Conservation (phyloP, 176 grass and related monocot species). For the Calamus simplicifolius region DNA sequence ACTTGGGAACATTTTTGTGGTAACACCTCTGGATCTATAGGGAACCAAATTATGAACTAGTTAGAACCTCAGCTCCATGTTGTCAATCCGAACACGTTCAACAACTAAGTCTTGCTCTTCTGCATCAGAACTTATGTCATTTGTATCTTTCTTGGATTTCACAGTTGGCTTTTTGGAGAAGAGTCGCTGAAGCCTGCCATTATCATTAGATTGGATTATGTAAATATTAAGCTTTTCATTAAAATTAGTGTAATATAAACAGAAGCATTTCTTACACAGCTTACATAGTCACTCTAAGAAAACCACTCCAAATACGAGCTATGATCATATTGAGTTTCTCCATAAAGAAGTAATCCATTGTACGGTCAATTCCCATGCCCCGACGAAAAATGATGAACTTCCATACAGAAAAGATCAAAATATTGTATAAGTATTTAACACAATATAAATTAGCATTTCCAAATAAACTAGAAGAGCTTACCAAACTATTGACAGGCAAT, state of each 20-base stretch:
- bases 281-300: slow-evolving; percentile 66
- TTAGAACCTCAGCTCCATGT: slow-evolving; percentile 77
- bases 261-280: too few species aligned
- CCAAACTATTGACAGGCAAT: too few species aligned
- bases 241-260: too few species aligned
- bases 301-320: slow-evolving; percentile 58
- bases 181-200: slow-evolving; percentile 50
- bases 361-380: slow-evolving; percentile 68
- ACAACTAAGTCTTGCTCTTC: slow-evolving; percentile 51
- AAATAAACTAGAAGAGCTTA: too few species aligned
- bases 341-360: slow-evolving; percentile 79
- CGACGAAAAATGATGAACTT: slow-evolving; percentile 90
- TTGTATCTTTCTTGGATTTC: slow-evolving; percentile 31
- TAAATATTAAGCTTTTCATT: too few species aligned
- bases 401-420: slow-evolving; percentile 10
- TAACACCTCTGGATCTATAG: slow-evolving; percentile 4
- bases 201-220: neutral
- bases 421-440: neutral
- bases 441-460: too few species aligned
- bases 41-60: neutral
- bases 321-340: slow-evolving; percentile 90
- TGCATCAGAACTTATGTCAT: slow-evolving; percentile 34
- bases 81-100: slow-evolving; percentile 72
- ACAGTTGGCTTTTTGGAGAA: slow-evolving; percentile 36
- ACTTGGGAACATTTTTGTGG: slow-evolving; percentile 6